These are phyloP conservation scores for Pestalotiopsis sp. DNA, from an alignment of 2,329 filamentous ascomycete species.

Conservation along the genomic window DNA sequence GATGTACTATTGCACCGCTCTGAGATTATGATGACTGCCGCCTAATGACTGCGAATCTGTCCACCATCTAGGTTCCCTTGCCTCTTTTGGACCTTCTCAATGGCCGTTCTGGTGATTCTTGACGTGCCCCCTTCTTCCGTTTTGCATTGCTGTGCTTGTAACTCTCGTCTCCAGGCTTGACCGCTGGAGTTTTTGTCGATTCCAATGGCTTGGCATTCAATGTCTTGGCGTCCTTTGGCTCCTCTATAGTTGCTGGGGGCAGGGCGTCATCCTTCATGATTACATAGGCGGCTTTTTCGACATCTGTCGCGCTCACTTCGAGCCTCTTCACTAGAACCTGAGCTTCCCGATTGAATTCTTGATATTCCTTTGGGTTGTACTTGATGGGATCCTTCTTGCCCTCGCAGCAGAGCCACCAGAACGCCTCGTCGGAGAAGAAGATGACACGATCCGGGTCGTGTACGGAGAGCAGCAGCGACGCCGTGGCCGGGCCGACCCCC, in stretches of 20 bases:
- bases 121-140: background rate
- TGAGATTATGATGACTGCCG: background rate
- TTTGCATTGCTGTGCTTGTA: background rate
- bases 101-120: background rate
- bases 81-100: background rate
- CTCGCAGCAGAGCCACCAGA: constrained; percentile 68
- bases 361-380: constrained; percentile 73
- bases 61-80: background rate
- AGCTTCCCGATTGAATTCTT: constrained; percentile 49
- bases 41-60: background rate
- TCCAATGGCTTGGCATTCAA: no score
- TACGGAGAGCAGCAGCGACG: constrained; percentile 71
- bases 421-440: constrained; percentile 83
- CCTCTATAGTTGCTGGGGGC: background rate
- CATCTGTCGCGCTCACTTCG: constrained; percentile 58
- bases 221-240: background rate
- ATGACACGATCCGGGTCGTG: constrained; percentile 61
- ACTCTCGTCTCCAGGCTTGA: background rate
- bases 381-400: constrained; percentile 58
- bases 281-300: constrained; percentile 74
- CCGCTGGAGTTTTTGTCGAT: background rate
- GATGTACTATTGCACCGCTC: background rate
- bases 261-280: constrained; percentile 51
- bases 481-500: constrained; percentile 80
- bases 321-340: constrained; percentile 49